phyloP scores from a whole-genome alignment of 306 rosid genomes.

The Lupinus albus region DNA sequence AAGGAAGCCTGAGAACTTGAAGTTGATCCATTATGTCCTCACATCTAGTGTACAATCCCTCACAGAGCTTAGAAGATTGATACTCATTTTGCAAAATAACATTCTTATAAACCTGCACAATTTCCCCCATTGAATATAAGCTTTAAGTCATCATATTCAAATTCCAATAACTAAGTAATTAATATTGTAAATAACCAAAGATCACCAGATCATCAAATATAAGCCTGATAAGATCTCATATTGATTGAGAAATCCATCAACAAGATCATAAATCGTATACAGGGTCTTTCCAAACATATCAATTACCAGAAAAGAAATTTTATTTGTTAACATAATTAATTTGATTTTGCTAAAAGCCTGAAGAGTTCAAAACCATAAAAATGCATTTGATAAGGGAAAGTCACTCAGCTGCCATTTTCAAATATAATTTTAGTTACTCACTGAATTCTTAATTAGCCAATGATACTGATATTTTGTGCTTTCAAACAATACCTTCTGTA shows the following conservation, averaged over 20 bases:
- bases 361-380: conserved; percentile 1
- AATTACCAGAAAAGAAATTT: neutral
- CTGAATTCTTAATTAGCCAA: conserved; percentile 9
- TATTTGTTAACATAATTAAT: conserved; percentile 8
- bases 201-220: conserved; percentile 11
- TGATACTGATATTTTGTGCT: conserved; percentile 31
- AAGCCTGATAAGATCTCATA: neutral
- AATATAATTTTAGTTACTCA: conserved; percentile 8
- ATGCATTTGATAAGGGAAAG: conserved; percentile 2
- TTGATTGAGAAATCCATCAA: conserved; percentile 6
- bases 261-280: neutral
- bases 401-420: conserved; percentile 16
- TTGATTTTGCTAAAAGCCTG: conserved; percentile 11
- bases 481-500: conserved; percentile 61
- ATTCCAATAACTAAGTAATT: conserved; percentile 7
- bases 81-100: conserved; percentile 67
- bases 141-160: conserved; percentile 5
- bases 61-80: conserved; percentile 88
- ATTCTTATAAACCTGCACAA: conserved; percentile 62
- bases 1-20: conserved; percentile 89
- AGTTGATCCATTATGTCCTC: conserved; percentile 95
- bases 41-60: conserved; percentile 72
- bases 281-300: conserved; percentile 13
- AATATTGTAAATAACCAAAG: conserved; percentile 21
- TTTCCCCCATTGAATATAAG: conserved; percentile 32